Conservation (phyloP, 371 early-diverging fungal species). For the Choanephora cucurbitarum region DNA sequence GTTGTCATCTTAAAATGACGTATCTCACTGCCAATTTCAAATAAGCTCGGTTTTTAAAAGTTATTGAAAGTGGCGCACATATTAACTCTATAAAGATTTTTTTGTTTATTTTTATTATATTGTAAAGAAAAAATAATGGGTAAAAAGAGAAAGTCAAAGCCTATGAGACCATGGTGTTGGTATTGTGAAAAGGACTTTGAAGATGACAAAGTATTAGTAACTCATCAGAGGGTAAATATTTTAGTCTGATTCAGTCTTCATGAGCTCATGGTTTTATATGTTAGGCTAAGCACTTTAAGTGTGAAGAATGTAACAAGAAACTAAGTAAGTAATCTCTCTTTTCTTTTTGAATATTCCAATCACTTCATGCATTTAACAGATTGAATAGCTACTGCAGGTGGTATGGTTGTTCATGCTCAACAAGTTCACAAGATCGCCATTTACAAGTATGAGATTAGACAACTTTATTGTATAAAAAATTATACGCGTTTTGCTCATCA, state of each 20-base stretch:
- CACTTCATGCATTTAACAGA: background rate
- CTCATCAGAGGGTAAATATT: constrained; percentile 73
- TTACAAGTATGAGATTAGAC: constrained; percentile 48
- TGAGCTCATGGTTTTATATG: background rate
- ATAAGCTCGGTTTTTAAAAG: too few species aligned
- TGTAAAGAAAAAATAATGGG: constrained; percentile 46
- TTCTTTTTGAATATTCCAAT: too few species aligned
- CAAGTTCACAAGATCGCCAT: constrained; percentile 94
- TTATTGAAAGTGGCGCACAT: too few species aligned
- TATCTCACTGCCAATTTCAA: too few species aligned
- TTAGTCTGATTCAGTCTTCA: background rate
- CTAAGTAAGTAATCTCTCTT: constrained; percentile 56
- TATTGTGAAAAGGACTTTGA: constrained; percentile 97
- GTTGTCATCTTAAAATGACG: too few species aligned
- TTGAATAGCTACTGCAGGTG: constrained; percentile 73
- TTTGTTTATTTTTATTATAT: too few species aligned
- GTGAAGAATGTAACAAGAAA: constrained; percentile 80
- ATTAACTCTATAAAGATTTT: too few species aligned
- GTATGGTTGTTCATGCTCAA: constrained; percentile 87
- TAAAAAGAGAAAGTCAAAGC: constrained; percentile 51
- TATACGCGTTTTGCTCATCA: background rate
- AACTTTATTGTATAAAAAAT: too few species aligned
- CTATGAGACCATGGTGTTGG: constrained; percentile 63
- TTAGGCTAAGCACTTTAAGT: constrained; percentile 95
- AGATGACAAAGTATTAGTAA: constrained; percentile 91